Percentiles rank a stretch among this genome's conserved stretches.
These are phyloP conservation scores for Dactylellina haptotyla DNA, from an alignment of 2,329 filamentous ascomycete species.

Conservation along the genomic window DNA sequence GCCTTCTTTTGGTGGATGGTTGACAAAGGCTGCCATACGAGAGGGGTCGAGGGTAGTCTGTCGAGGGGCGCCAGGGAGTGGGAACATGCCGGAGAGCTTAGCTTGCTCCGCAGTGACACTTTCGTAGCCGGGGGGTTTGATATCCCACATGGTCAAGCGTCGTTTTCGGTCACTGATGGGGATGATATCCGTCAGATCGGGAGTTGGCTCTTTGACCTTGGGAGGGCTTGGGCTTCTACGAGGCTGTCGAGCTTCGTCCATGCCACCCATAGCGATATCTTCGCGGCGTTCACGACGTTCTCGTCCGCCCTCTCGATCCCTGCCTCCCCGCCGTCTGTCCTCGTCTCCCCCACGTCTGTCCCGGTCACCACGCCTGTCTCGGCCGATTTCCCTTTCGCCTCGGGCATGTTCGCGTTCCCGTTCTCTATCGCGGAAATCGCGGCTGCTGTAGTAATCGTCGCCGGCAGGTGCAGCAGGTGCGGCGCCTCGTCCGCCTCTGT, in stretches of 20 bases:
- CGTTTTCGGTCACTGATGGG: constrained; percentile 86
- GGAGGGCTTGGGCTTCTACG: constrained; percentile 82
- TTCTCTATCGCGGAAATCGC: constrained; percentile 75
- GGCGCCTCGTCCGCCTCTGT: constrained; percentile 59
- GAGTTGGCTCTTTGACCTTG: constrained; percentile 94
- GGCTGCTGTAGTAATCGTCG: constrained; percentile 77
- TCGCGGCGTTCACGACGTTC: constrained; percentile 67
- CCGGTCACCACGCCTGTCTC: constrained; percentile 75
- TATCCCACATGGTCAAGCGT: constrained; percentile 98
- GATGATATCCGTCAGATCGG: constrained; percentile 87
- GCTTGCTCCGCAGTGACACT: constrained; percentile 98
- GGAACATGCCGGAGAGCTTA: constrained; percentile 97
- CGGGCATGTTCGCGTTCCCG: constrained; percentile 77
- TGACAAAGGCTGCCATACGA: constrained; percentile 94
- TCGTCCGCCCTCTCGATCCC: constrained; percentile 64
- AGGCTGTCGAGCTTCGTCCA: constrained; percentile 66
- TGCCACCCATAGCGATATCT: constrained; percentile 57
- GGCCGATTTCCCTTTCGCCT: constrained; percentile 63
- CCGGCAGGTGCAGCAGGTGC: constrained; percentile 65
- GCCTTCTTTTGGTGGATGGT: constrained; percentile 80
- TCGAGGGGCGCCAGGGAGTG: constrained; percentile 90
- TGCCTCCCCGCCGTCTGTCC: constrained; percentile 67
- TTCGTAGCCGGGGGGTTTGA: constrained; percentile 97
- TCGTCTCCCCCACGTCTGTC: constrained; percentile 55
- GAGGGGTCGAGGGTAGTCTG: constrained; percentile 95